Base-by-base conservation (phyloP, 2,329 filamentous ascomycete genomes). In the Trichoderma gracile region DNA sequence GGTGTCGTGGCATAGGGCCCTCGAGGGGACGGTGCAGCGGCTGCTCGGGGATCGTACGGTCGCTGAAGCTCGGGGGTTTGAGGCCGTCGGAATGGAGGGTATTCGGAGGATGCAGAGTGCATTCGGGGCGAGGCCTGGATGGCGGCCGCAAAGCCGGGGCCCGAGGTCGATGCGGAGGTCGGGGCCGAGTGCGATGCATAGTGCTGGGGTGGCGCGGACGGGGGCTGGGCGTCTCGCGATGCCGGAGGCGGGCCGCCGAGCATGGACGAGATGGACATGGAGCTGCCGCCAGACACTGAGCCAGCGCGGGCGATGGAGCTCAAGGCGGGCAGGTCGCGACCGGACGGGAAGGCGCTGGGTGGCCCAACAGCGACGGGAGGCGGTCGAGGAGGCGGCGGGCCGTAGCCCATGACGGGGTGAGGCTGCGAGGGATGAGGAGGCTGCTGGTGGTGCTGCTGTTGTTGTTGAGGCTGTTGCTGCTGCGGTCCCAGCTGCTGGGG, bases 21-120 rank as follows among this genome's bases (percentile, higher is more conserved):
- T 69, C 82, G 78, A 6, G 83, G 82, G 15, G 84, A 85, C 5
- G 78, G 79, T 17, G 78, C 79, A 3, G 78, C 72, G 67, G 77
- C 76, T 25, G 77, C 78, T 70, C 83, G 77, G 45, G 76, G 78
- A 67, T 80, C 80, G 77, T 86, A 85, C 63, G 79, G 78, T 70
- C 85, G 82, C 53, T 82, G 80, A 66, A 88, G 86, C 50, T 92
- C 89, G n/a, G 90, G 90, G 0, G 89, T 92, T 65, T 90, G 87
- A 2, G 89, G 89, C 66, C 89, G 82, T 67, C 88, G 82, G 73
- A 84, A 89, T 5, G 83, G 81, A 58, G 78, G 79, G 66, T 89
- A 89, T 19, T 90, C 88, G 66, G 85, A 76, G 0, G 82, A 79
- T 2, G 82, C 77, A 27, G 81, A 80, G 64, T 81, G 82, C 78